These are phyloP conservation scores for Deinandra increscens DNA, from an alignment of 129 eudicot genomes.

Conservation along the genomic window DNA sequence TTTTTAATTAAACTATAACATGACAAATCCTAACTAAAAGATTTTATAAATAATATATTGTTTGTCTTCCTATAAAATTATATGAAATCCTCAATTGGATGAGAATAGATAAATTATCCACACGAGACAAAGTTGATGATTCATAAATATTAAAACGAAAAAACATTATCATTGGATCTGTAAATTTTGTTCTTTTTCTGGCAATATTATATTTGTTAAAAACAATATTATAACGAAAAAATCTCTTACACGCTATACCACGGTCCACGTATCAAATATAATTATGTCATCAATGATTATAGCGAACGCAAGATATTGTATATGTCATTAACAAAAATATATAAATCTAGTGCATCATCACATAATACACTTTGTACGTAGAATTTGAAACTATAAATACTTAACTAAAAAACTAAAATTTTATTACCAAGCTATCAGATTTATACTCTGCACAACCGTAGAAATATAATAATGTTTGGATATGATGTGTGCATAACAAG, in stretches of 20 bases:
- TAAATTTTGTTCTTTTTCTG: background rate
- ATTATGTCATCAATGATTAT: background rate
- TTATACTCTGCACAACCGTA: too few species aligned
- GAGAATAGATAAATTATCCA: background rate
- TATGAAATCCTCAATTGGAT: slow-evolving; percentile 6
- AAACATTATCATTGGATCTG: background rate
- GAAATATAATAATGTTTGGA: too few species aligned
- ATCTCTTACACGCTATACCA: too few species aligned
- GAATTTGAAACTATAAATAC: too few species aligned
- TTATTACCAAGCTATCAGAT: too few species aligned
- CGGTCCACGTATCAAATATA: too few species aligned
- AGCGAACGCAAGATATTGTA: background rate
- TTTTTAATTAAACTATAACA: background rate
- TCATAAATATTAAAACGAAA: background rate
- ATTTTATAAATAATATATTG: background rate
- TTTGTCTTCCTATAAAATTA: background rate
- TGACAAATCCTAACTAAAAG: background rate
- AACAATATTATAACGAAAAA: too few species aligned
- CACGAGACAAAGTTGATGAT: slow-evolving; percentile 18
- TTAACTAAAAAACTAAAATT: too few species aligned
- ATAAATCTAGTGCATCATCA: too few species aligned
- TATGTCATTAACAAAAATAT: too few species aligned
- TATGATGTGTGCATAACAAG: too few species aligned
- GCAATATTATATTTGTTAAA: background rate
- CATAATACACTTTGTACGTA: too few species aligned